Base-by-base conservation (phyloP, 2,329 filamentous ascomycete species). In the Colletotrichum higginsianum region DNA sequence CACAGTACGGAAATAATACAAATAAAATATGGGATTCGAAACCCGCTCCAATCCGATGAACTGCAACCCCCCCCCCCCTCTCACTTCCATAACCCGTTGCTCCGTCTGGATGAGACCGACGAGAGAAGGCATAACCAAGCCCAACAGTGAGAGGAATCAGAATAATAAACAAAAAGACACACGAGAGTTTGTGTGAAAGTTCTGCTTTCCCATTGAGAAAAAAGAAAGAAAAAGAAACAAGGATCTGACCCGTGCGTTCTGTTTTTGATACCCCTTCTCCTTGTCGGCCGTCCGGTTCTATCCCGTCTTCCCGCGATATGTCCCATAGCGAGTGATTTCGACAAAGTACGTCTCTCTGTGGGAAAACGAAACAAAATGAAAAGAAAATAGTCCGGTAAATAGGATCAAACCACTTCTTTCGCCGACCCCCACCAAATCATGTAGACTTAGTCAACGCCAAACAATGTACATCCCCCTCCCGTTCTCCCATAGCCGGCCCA, bases 131-230 rank as follows among this genome's bases (percentile, higher is more conserved):
- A 30, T 30, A 30, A 30, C 26, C 26, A 30, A 30, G 26, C 26
- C 26, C 26, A 30, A 35, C 15, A 6, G 12, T 13, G 38, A 13
- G 38, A 13, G 4, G 21, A 23, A 38, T 30, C 46, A 60, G 44
- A n/a, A 64, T 11, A 3, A 18, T 5, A 13, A n/a, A 2, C 5
- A 46, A 44, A 60, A 38, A 12, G 16, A 21, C 12, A 8, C 9
- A 23, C 21, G n/a, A 44, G 21, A 2, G 15, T 18, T 50, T 55
- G 21, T 42, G 35, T 38, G 5, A 40, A 60, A 35, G 42, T 57
- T 67, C 23, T 67, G 47, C 56, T 57, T 71, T 58, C 40, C 63
- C 40, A 61, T 57, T 61, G 21, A 50, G 13, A 18, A 30, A 30
- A 12, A 13, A 44, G n/a, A 40, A 35, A 13, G 16, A 57, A 57